Percentiles rank a stretch among this genome's conserved stretches.
Conservation (phyloP, 345 rosid species). For the Hirschfeldia incana region DNA sequence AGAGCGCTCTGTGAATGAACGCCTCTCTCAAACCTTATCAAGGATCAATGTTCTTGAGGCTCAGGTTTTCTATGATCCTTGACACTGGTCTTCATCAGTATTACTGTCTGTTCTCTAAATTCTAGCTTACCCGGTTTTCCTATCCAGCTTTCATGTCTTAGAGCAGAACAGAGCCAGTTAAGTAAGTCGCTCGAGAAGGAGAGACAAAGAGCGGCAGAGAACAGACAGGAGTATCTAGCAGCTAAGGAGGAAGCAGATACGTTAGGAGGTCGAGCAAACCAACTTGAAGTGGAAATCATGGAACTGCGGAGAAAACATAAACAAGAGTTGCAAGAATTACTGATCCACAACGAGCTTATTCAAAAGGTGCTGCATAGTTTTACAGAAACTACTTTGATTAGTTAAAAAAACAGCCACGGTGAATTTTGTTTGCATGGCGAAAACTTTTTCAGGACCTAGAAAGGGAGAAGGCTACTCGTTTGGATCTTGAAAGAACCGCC, state of each 20-base stretch:
- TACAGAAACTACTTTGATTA: neutral
- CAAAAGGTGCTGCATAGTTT: conserved; percentile 63
- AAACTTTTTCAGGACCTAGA: conserved; percentile 68
- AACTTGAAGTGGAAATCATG: conserved; percentile 79
- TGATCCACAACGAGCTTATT: conserved; percentile 71
- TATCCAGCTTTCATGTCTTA: conserved; percentile 87
- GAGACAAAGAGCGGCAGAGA: conserved; percentile 97
- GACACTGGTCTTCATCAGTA: conserved; percentile 14
- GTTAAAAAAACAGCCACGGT: neutral
- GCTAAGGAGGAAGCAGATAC: conserved; percentile 99
- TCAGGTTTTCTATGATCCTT: conserved; percentile 57
- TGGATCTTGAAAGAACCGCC: conserved; percentile 78
- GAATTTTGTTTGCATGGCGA: neutral
- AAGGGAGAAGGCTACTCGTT: conserved; percentile 79
- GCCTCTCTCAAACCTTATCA: conserved; percentile 91
- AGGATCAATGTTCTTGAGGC: conserved; percentile 98
- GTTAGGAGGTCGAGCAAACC: conserved; percentile 85
- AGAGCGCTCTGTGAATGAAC: conserved; percentile 88
- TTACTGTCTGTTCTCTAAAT: conserved; percentile 14
- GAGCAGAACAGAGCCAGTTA: conserved; percentile 94
- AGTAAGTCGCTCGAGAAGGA: conserved; percentile 96
- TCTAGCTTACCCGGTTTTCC: conserved; percentile 38
- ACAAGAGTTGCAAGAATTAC: conserved; percentile 85
- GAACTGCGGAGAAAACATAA: conserved; percentile 82
- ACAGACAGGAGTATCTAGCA: conserved; percentile 92